Evolutionary conservation across 1,139 yeast genomes (phyloP), one percentile per base, ranked within the genome.

Genomic region (Pichia sp.): DNA sequence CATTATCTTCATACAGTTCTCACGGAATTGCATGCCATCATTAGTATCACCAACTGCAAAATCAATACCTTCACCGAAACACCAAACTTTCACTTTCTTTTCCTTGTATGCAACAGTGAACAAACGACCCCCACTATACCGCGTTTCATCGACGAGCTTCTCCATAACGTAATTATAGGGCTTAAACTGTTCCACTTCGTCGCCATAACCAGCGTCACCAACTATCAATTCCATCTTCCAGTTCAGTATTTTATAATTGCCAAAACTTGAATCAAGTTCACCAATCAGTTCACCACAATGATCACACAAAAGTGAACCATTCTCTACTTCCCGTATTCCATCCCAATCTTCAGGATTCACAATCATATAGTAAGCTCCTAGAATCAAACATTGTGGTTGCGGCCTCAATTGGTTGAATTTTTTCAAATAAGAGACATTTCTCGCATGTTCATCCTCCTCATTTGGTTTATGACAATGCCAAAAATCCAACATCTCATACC

Each of bases 391-490:
- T 5, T 61, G 53, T 1, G 52, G 43, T 3, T 56, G 52, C 0
- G 93, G 86, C 13, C 54, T 59, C 36, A 83, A 57, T 2, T 13
- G 64, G 33, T 45, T 53, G 32, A 52, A 53, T 25, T 54, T 40
- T 21, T 47, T 35, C 17, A 44, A 34, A n/a, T 49, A 44, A 18
- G 52, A 46, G 6, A 12, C 8, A 14, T 14, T 25, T 15, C 11
- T 15, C 1, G 24, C 18, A 12, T 24, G 22, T 21, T 33, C 22
- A 22, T 51, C 50, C 20, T 47, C 48, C 17, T 60, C 53, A 26
- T 62, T 32, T 0, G 98, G 97, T 53, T 87, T 87, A 55, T 91
- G 97, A 54, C 98, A 91, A 56, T 91, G 97, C 98, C 98, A 91
- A 47, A 82, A 83, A 43, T 91, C 97, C 94, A 91, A 83, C 72